Conservation (phyloP, 805 yeast genomes). For the Nakazawaea ernobii region DNA sequence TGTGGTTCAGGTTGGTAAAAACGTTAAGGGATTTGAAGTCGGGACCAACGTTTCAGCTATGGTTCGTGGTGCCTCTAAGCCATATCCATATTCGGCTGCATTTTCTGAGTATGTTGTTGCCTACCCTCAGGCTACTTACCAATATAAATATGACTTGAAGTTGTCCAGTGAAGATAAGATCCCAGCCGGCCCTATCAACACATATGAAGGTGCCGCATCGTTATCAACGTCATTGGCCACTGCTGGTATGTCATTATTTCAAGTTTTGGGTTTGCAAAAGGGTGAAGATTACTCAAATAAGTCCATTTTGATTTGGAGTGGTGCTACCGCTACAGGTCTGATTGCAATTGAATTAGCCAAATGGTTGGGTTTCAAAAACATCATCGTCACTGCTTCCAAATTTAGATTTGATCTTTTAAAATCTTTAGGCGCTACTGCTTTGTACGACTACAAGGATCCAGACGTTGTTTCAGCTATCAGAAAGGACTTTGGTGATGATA, state of each 20-base stretch:
- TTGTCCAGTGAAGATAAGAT: slow-evolving; percentile 8
- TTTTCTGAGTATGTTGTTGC: slow-evolving; percentile 47
- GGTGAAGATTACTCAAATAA: slow-evolving; percentile 24
- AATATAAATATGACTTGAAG: background rate
- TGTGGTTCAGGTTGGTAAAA: slow-evolving; percentile 45
- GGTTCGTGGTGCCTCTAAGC: slow-evolving; percentile 46
- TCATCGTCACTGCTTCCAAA: slow-evolving; percentile 22
- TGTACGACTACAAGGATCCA: slow-evolving; percentile 27
- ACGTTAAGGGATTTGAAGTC: slow-evolving; percentile 29
- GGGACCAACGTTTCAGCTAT: slow-evolving; percentile 56
- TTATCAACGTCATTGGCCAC: slow-evolving; percentile 50
- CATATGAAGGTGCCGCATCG: slow-evolving; percentile 68
- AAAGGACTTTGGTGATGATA: slow-evolving; percentile 20
- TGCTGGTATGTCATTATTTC: slow-evolving; percentile 43
- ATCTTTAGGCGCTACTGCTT: slow-evolving; percentile 28
- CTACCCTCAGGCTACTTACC: background rate
- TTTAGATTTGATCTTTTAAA: slow-evolving; percentile 19
- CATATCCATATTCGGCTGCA: slow-evolving; percentile 42
- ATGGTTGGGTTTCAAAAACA: slow-evolving; percentile 29
- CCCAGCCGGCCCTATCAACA: slow-evolving; percentile 32
- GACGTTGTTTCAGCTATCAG: slow-evolving; percentile 24
- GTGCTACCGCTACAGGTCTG: slow-evolving; percentile 57
- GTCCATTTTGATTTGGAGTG: slow-evolving; percentile 55
- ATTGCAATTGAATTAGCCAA: slow-evolving; percentile 55
- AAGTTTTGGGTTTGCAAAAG: slow-evolving; percentile 26